phyloP scores from a whole-genome alignment of 352 stramenopile species.

The Globisporangium recalcitrans region DNA sequence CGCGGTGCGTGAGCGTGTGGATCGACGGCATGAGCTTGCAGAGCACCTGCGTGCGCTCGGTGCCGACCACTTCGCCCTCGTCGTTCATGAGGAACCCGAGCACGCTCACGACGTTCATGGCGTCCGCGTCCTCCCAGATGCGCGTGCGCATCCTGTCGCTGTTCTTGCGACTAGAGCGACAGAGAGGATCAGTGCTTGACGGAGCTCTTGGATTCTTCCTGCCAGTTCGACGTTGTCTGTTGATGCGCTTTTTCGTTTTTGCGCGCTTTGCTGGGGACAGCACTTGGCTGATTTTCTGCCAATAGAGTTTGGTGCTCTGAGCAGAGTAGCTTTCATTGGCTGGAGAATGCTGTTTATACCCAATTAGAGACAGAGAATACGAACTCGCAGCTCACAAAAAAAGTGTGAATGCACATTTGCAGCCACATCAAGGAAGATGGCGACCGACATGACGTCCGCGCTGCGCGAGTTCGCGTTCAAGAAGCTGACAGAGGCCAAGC shows the following conservation, averaged over 20 bases:
- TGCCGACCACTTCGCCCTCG: conserved; percentile 63
- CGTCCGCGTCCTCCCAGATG: conserved; percentile 71
- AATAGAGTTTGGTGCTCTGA: not conserved
- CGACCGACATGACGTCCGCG: conserved; percentile 56
- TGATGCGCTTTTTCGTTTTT: conserved; percentile 1
- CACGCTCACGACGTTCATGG: conserved; percentile 80
- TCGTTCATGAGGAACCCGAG: conserved; percentile 81
- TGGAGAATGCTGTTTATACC: no score
- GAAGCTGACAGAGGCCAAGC: conserved; percentile 66
- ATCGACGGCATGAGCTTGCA: conserved; percentile 84
- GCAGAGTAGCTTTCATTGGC: no score
- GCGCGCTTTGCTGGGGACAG: no score
- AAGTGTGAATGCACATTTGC: not conserved
- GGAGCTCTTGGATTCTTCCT: conserved; percentile 1
- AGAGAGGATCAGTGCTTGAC: not conserved
- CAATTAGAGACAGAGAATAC: not conserved
- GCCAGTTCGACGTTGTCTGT: not conserved
- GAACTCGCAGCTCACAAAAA: not conserved
- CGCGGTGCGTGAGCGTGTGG: conserved; percentile 71
- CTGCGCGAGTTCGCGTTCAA: conserved; percentile 71
- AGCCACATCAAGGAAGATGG: conserved; percentile 25
- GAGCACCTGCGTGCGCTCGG: conserved; percentile 70
- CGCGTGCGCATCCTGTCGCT: conserved; percentile 43
- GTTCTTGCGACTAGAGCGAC: not conserved
- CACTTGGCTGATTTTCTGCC: not conserved